Percentiles rank a stretch among this genome's conserved stretches.
Conservation (phyloP, 2,329 filamentous ascomycete species). For the Grosmannia serpens region DNA sequence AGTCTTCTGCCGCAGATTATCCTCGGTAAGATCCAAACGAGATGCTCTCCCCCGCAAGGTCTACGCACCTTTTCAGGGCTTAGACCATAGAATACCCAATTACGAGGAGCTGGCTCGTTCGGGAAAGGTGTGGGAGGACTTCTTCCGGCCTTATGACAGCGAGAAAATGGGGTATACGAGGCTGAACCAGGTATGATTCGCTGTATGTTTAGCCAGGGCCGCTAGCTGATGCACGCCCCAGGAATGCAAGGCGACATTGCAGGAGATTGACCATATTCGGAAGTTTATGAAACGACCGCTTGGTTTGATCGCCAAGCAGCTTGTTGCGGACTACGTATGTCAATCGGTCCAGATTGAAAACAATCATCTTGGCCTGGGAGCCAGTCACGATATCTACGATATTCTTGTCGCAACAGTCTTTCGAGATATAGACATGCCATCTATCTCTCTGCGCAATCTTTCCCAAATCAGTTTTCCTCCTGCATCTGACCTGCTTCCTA, state of each 20-base stretch:
- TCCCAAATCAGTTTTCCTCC: background rate
- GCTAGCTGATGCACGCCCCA: background rate
- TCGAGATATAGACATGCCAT: background rate
- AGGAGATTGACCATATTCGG: background rate
- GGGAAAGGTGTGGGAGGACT: background rate
- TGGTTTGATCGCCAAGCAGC: background rate
- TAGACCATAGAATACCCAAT: background rate
- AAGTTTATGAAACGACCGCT: background rate
- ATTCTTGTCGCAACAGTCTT: background rate
- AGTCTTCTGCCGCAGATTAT: no score
- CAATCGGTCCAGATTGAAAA: background rate
- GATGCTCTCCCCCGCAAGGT: background rate
- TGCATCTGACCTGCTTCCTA: background rate
- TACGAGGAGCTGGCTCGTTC: background rate
- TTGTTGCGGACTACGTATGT: background rate
- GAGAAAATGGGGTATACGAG: background rate
- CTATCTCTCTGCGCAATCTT: background rate
- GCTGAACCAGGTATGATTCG: background rate
- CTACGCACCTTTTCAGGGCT: background rate
- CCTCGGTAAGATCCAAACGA: no score
- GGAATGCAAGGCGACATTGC: background rate
- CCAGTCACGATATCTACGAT: background rate
- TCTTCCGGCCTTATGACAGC: background rate
- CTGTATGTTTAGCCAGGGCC: background rate
- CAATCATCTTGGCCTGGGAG: background rate